These are phyloP conservation scores for Euphrasia arctica DNA, from an alignment of 305 asterid genomes.

Conservation along the genomic window DNA sequence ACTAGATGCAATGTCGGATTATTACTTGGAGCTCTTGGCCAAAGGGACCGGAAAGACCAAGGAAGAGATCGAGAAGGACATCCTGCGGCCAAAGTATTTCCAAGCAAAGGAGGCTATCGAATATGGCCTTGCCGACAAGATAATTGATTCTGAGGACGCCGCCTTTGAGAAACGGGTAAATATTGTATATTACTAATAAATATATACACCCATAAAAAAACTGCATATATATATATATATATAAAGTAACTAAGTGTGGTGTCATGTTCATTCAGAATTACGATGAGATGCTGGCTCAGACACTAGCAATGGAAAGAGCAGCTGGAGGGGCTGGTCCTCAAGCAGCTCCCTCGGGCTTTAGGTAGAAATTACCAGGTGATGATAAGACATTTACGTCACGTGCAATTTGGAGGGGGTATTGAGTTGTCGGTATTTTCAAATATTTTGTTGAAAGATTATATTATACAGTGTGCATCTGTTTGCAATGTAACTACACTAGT, in stretches of 20 bases:
- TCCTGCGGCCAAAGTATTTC: conserved; percentile 66
- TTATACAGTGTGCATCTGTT: background rate
- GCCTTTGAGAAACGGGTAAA: conserved; percentile 77
- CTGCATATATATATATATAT: background rate
- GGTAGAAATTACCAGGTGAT: conserved; percentile 26
- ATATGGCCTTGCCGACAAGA: conserved; percentile 86
- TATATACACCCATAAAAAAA: background rate
- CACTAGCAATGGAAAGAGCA: conserved; percentile 58
- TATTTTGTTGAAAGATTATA: conserved; percentile 7
- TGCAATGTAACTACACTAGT: background rate
- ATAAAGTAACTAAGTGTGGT: background rate
- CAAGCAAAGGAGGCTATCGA: conserved; percentile 70
- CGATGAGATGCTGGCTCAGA: conserved; percentile 61
- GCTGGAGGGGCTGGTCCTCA: conserved; percentile 44
- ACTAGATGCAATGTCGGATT: conserved; percentile 61
- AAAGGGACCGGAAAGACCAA: conserved; percentile 75
- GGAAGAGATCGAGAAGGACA: conserved; percentile 76
- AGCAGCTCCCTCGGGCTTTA: conserved; percentile 64
- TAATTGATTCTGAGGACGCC: conserved; percentile 52
- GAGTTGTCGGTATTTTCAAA: conserved; percentile 3
- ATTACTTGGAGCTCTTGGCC: conserved; percentile 62
- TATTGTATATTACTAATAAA: background rate
- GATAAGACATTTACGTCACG: background rate
- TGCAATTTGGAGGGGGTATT: background rate
- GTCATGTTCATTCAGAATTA: conserved; percentile 44